Evolutionary conservation across 2,329 filamentous ascomycete species (phyloP).

Genomic region (Akanthomyces uredinophilus): DNA sequence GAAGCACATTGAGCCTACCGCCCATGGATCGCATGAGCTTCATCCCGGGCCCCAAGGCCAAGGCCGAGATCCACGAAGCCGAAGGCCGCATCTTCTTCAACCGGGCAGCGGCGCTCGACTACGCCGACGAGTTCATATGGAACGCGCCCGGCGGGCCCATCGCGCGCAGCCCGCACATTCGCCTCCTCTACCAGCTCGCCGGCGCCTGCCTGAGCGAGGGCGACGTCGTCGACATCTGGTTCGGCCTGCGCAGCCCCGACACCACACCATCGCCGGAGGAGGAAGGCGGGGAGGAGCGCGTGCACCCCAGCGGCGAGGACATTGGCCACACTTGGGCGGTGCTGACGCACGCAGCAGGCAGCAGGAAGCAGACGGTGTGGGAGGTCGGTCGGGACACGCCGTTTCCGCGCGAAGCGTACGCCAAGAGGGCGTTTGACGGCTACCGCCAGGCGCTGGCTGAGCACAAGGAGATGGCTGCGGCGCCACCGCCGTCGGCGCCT

Average conservation of each 20-base stretch:
- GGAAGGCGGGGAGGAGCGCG: slow-evolving; percentile 10
- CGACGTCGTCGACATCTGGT: slow-evolving; percentile 18
- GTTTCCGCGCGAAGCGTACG: slow-evolving; percentile 13
- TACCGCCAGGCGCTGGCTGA: slow-evolving; percentile 17
- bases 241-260: slow-evolving; percentile 16
- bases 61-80: slow-evolving; percentile 18
- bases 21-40: slow-evolving; percentile 16
- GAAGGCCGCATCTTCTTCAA: slow-evolving; percentile 17
- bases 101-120: slow-evolving; percentile 14
- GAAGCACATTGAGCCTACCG: neutral
- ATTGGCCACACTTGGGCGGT: slow-evolving; percentile 18
- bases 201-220: slow-evolving; percentile 17
- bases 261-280: neutral
- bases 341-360: slow-evolving; percentile 11
- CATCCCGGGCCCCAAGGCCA: slow-evolving; percentile 18
- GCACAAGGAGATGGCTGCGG: neutral
- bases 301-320: slow-evolving; percentile 12
- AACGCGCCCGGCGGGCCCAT: slow-evolving; percentile 5
- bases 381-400: slow-evolving; percentile 18
- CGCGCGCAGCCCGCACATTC: neutral
- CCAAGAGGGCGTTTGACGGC: slow-evolving; percentile 17
- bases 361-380: slow-evolving; percentile 16
- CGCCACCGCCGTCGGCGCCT: neutral
- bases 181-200: slow-evolving; percentile 14
- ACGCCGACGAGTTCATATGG: slow-evolving; percentile 17